Base-by-base conservation (phyloP, 257 asterid genomes). In the Jacaranda mimosifolia region DNA sequence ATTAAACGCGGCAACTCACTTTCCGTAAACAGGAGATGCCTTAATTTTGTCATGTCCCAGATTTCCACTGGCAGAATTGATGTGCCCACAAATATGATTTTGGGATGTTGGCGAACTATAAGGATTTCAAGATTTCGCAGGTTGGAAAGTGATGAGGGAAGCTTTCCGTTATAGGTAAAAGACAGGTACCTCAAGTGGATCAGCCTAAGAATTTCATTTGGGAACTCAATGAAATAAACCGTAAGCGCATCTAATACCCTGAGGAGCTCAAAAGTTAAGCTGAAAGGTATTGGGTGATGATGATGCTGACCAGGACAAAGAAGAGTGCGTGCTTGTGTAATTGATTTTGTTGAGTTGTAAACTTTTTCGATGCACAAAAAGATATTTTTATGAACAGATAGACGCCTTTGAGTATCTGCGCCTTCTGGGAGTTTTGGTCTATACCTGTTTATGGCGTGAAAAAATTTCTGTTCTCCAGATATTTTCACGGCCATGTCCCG, bases 341-440 rank as follows among this genome's bases (percentile, higher is more conserved):
- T 55, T 0, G 7, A 3, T 15, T 15, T 46, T 0, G 85, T 56
- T n/a, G 9, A 5, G 1, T 77, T 15, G 59, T 73, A 73, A 38
- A 80, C 80, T 0, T 80, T 66, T 18, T 80, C 68, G 45, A 80
- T 18, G 74, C 83, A 80, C 73, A 83, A 74, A 46, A 83, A 81
- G 6, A 81, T 66, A 18, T 84, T 81, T 17, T 60, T 62, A 55
- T 81, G 86, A 42, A 85, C 62, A 4, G 73, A 79, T 5, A 82
- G 19, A 0, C 86, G 84, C 59, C 86, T 69, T 18, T 72, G 72
- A 3, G 0, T 6, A 6, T 19, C 5, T 0, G 32, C 0, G 3
- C 10, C 77, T 3, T 67, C 46, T 4, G n/a, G 13, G 2, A 39
- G 14, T 12, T 40, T 1, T 9, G 72, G 67, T 0, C 9, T 5